Percentiles rank a stretch among this genome's conserved stretches.
These are phyloP conservation scores for Paecilomyces niveus DNA, from an alignment of 2,329 filamentous ascomycete genomes.

Conservation along the genomic window DNA sequence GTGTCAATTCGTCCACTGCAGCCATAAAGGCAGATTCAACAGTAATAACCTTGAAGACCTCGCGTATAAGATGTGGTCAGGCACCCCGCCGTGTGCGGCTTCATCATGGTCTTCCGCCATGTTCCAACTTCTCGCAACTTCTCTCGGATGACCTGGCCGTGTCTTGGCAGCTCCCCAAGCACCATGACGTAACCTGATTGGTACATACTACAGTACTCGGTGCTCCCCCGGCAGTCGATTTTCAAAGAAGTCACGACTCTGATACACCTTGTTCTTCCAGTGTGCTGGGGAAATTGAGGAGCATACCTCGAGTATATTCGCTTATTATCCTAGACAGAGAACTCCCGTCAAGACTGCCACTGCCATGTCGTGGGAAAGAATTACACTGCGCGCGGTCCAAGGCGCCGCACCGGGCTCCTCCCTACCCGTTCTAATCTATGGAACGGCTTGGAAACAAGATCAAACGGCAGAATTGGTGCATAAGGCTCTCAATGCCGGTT, in stretches of 20 bases:
- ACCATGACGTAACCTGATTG: neutral
- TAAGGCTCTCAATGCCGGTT: slow-evolving; percentile 60
- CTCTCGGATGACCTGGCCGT: neutral
- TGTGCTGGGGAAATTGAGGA: neutral
- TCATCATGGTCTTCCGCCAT: neutral
- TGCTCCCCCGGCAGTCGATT: neutral
- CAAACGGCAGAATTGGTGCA: slow-evolving; percentile 61
- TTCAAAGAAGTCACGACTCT: neutral
- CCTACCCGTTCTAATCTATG: slow-evolving; percentile 57
- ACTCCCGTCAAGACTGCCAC: neutral
- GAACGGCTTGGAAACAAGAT: slow-evolving; percentile 80
- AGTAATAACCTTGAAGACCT: neutral
- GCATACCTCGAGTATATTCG: neutral
- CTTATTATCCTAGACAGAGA: neutral
- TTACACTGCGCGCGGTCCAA: slow-evolving; percentile 18
- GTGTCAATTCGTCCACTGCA: neutral
- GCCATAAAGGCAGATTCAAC: neutral
- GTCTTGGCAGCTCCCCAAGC: neutral
- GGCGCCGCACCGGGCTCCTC: slow-evolving; percentile 13
- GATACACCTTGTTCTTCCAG: neutral
- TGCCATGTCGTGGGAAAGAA: slow-evolving; percentile 23
- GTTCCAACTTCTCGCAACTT: neutral
- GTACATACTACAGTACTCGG: neutral
- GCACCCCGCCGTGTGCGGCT: too few relatives aligned
- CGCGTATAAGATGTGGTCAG: neutral